A percentile compares a stretch with the other conserved stretches of the same genome.
Conservation (phyloP, 23 red algal species). For the Porphyridium purpureum region DNA sequence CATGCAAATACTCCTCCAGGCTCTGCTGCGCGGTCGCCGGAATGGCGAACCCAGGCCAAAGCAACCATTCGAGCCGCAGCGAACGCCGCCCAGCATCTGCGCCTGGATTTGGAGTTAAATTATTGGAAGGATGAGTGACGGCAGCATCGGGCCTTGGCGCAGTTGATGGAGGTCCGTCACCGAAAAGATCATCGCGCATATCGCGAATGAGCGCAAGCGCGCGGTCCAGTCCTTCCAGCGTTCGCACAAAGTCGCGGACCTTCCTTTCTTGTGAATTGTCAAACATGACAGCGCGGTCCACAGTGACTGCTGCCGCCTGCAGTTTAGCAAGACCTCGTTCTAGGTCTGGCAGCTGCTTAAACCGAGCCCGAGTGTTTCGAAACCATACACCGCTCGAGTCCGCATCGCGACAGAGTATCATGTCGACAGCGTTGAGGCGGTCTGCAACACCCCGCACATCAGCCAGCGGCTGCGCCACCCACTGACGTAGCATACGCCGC, state of each 20-base stretch:
- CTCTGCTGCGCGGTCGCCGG: conserved; percentile 22
- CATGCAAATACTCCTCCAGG: too few species aligned
- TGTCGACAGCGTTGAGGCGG: conserved; percentile 50
- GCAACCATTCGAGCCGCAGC: too few species aligned
- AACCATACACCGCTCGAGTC: conserved; percentile 8
- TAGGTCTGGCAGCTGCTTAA: conserved; percentile 54
- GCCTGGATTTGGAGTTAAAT: too few species aligned
- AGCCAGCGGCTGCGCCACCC: conserved; percentile 61
- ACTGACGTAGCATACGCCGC: conserved; percentile 48
- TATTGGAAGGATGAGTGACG: too few species aligned
- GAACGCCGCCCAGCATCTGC: too few species aligned
- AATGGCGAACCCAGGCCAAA: conserved; percentile 15
- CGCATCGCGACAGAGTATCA: conserved; percentile 25
- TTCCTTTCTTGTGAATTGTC: conserved; percentile 85
- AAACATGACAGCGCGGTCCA: conserved; percentile 71
- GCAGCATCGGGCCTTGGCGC: too few species aligned
- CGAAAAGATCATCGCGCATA: too few species aligned
- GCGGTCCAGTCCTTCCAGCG: conserved; percentile 40
- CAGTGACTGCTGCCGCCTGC: conserved; percentile 41
- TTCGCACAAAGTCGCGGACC: conserved; percentile 54
- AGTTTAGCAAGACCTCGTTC: conserved; percentile 51
- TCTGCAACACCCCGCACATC: too few species aligned
- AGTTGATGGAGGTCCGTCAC: too few species aligned
- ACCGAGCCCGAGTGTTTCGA: conserved; percentile 6
- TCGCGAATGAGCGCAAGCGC: too few species aligned